Percentiles rank a stretch among this genome's conserved stretches.
phyloP scores from a whole-genome alignment of 305 asterid genomes.

The Fraxinus paxiana region DNA sequence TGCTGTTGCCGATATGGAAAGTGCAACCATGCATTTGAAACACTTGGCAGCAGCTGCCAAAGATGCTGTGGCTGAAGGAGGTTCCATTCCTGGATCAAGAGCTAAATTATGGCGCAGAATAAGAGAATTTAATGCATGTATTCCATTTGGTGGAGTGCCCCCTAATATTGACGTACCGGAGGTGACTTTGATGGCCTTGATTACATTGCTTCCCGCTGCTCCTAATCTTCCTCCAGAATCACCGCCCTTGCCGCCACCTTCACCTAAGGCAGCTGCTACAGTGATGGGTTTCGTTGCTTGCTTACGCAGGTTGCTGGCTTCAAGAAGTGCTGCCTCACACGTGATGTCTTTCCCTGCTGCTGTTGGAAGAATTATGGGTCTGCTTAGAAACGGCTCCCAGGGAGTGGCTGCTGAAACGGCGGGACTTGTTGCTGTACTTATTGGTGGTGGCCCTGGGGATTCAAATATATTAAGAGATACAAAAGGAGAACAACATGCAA shows the following conservation, averaged over 20 bases:
- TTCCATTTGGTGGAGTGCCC: slow-evolving; percentile 89
- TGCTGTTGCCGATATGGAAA: slow-evolving; percentile 62
- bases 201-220: slow-evolving; percentile 93
- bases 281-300: slow-evolving; percentile 92
- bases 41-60: slow-evolving; percentile 95
- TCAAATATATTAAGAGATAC: slow-evolving; percentile 62
- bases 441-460: slow-evolving; percentile 99
- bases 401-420: slow-evolving; percentile 91
- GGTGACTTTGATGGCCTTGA: slow-evolving; percentile 97
- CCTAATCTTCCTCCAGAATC: slow-evolving; percentile 96
- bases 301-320: slow-evolving; percentile 83
- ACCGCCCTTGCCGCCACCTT: slow-evolving; percentile 93
- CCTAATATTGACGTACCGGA: slow-evolving; percentile 88
- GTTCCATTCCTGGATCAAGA: slow-evolving; percentile 98
- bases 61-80: slow-evolving; percentile 99
- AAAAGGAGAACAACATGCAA: slow-evolving; percentile 94
- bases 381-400: slow-evolving; percentile 93
- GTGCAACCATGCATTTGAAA: slow-evolving; percentile 81
- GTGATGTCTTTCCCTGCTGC: slow-evolving; percentile 99
- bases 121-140: slow-evolving; percentile 94
- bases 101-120: slow-evolving; percentile 98
- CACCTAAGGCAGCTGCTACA: slow-evolving; percentile 99
- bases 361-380: slow-evolving; percentile 93
- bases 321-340: slow-evolving; percentile 93
- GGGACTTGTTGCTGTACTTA: slow-evolving; percentile 82